These are phyloP conservation scores for Cutaneotrichosporon sp. DNA, from an alignment of 1,284 basidiomycete genomes.

Conservation along the genomic window DNA sequence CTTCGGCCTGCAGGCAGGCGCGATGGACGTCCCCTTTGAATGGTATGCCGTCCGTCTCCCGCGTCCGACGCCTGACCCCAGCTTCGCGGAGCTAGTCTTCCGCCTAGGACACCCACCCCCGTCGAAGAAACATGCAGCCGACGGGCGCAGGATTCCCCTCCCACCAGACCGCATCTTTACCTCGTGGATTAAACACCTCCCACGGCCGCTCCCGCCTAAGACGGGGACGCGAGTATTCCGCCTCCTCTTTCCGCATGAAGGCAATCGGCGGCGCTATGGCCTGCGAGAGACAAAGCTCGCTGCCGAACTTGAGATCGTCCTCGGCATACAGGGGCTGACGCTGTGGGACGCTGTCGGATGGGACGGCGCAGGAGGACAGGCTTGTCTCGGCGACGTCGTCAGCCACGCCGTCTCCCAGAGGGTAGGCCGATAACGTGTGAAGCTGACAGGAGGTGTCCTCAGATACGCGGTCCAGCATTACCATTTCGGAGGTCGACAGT, in stretches of 20 bases:
- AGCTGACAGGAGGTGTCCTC: neutral
- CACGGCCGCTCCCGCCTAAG: slow-evolving; percentile 21
- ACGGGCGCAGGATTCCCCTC: neutral
- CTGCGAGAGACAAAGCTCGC: slow-evolving; percentile 68
- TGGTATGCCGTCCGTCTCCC: neutral
- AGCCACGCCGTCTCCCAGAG: slow-evolving; percentile 46
- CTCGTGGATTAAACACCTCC: slow-evolving; percentile 36
- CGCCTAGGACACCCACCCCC: slow-evolving; percentile 36
- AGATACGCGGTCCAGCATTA: slow-evolving; percentile 23
- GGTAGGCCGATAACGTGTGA: neutral
- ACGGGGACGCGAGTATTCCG: slow-evolving; percentile 56
- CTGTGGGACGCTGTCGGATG: slow-evolving; percentile 52
- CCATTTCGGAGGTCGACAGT: slow-evolving; percentile 54
- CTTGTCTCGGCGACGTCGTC: slow-evolving; percentile 68
- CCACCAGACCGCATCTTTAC: slow-evolving; percentile 30
- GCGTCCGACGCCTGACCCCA: slow-evolving; percentile 13
- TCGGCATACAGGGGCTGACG: slow-evolving; percentile 51
- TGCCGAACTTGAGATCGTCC: slow-evolving; percentile 54
- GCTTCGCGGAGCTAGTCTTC: slow-evolving; percentile 33
- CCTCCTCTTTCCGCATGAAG: slow-evolving; percentile 76
- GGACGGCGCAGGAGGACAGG: slow-evolving; percentile 48
- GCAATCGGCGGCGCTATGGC: slow-evolving; percentile 63
- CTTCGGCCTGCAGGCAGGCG: no score
- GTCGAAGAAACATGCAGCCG: neutral
- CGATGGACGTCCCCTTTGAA: slow-evolving; percentile 4